A percentile compares a stretch with the other conserved stretches of the same genome.
phyloP scores from a whole-genome alignment of 2,329 filamentous ascomycete species.

The Fusarium sarcochroum region DNA sequence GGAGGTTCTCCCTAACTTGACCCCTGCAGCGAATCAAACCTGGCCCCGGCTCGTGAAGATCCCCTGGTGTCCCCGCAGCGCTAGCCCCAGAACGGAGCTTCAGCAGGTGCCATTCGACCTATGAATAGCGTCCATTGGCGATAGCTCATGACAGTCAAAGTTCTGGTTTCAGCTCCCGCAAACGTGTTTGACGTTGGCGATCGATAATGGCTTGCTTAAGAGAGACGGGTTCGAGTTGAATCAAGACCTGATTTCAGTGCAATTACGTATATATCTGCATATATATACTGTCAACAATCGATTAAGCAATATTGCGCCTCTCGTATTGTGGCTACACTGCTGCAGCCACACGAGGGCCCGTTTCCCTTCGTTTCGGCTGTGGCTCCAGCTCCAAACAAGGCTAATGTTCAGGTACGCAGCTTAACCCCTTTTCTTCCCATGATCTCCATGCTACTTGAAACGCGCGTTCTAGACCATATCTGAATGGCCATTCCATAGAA shows the following conservation, averaged over 20 bases:
- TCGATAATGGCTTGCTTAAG: neutral
- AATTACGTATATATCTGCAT: too few relatives aligned
- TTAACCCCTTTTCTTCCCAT: constrained; percentile 37
- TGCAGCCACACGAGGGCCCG: constrained; percentile 28
- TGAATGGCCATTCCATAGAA: constrained; percentile 1
- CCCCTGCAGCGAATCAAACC: constrained; percentile 42
- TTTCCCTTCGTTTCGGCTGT: constrained; percentile 16
- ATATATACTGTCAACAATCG: too few relatives aligned
- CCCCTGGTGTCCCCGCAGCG: constrained; percentile 37
- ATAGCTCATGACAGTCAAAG: constrained; percentile 22
- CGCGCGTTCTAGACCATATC: constrained; percentile 28
- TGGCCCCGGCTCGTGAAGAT: constrained; percentile 36
- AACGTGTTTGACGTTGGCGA: constrained; percentile 18
- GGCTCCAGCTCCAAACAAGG: constrained; percentile 36
- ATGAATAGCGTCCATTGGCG: constrained; percentile 27
- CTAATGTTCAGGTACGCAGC: constrained; percentile 20
- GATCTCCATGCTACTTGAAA: constrained; percentile 32
- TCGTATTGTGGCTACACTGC: neutral
- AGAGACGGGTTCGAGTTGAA: neutral
- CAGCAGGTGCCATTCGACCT: constrained; percentile 26
- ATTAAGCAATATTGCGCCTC: too few relatives aligned
- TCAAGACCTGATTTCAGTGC: neutral
- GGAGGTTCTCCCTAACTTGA: constrained; percentile 28
- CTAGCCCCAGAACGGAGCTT: constrained; percentile 37
- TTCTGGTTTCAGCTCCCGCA: constrained; percentile 30